Base-by-base conservation (phyloP, 2,329 filamentous ascomycete genomes). In the Aspergillus flavus region DNA sequence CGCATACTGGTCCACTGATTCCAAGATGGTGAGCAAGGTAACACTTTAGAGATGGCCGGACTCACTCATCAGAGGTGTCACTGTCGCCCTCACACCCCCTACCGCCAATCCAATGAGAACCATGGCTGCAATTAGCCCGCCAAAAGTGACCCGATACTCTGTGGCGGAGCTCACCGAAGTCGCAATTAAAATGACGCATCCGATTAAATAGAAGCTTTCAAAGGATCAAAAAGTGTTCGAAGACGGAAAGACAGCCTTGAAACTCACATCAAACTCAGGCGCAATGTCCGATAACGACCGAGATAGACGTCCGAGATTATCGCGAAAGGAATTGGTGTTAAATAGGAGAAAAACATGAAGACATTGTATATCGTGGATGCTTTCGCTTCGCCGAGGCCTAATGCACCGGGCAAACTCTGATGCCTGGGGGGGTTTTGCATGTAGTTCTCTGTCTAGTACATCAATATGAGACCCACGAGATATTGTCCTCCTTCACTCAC, bases 331-430 rank as follows among this genome's bases (percentile, higher is more conserved):
- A 79, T 61, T 0, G 79, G 77, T 3, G 73, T 71, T 2, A 78
- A 65, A 63, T 81, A 84, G 19, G 77, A 76, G 67, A 83, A 83
- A 69, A 85, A 84, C 68, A 84, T 83, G 70, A 88, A 87, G 65
- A 84, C 85, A 53, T 84, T 80, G 63, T 83, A 83, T 11, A 88
- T 78, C 28, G 80, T 83, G 3, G 85, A 82, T 81, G 59, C 83
- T 81, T 28, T 28, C 5, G 26, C 26, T 68, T 87, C 81, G 7
- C 85, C 85, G 68, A 86, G 75, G 3, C 83, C 84, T 12, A 89
- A 75, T 48, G 85, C 86, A 70, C 83, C 84, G 3, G 85, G 79
- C 0, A 79, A n/a, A 39, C 32, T 79, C 5, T 50, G 53, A n/a
- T 57, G 57, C 16, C 57, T 58, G 6, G 58, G 19, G 1, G 39